phyloP scores from a whole-genome alignment of 164 flowering plant species.

The Cinnamomum micranthum region DNA sequence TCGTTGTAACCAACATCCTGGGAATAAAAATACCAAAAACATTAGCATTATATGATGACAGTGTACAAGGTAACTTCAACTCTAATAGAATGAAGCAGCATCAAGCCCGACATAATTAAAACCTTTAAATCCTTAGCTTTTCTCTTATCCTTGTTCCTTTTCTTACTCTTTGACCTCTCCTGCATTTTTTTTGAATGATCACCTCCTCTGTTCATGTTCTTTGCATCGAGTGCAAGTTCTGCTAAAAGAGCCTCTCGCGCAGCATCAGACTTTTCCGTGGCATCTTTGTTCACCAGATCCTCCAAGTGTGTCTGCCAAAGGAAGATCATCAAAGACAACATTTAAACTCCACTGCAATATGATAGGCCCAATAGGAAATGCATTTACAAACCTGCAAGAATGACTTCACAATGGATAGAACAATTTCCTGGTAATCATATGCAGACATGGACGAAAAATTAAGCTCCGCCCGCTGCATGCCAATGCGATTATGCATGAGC shows the following conservation, averaged over 20 bases:
- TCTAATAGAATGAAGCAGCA: slow-evolving; percentile 9
- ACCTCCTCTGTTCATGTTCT: slow-evolving; percentile 42
- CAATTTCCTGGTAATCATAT: slow-evolving; percentile 65
- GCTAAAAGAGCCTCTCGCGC: slow-evolving; percentile 94
- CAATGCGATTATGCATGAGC: slow-evolving; percentile 58
- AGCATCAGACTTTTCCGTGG: slow-evolving; percentile 94
- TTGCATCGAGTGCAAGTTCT: slow-evolving; percentile 89
- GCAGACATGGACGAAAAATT: slow-evolving; percentile 66
- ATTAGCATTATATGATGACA: slow-evolving; percentile 11
- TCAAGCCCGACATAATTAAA: slow-evolving; percentile 14
- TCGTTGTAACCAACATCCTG: slow-evolving; percentile 49
- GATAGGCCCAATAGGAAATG: background rate
- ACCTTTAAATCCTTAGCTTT: slow-evolving; percentile 82
- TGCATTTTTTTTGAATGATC: slow-evolving; percentile 45
- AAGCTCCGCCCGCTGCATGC: slow-evolving; percentile 77
- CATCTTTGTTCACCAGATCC: slow-evolving; percentile 89
- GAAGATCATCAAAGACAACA: slow-evolving; percentile 12
- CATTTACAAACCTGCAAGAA: slow-evolving; percentile 59
- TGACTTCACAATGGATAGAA: slow-evolving; percentile 74
- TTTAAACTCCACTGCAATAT: background rate
- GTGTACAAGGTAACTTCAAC: background rate
- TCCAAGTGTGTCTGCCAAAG: slow-evolving; percentile 72
- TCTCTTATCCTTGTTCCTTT: slow-evolving; percentile 63
- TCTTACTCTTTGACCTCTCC: slow-evolving; percentile 82
- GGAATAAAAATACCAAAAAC: slow-evolving; percentile 15